A percentile compares a stretch with the other conserved stretches of the same genome.
phyloP scores from a whole-genome alignment of 2,329 filamentous ascomycete genomes.

The Herpotrichia juniperi region DNA sequence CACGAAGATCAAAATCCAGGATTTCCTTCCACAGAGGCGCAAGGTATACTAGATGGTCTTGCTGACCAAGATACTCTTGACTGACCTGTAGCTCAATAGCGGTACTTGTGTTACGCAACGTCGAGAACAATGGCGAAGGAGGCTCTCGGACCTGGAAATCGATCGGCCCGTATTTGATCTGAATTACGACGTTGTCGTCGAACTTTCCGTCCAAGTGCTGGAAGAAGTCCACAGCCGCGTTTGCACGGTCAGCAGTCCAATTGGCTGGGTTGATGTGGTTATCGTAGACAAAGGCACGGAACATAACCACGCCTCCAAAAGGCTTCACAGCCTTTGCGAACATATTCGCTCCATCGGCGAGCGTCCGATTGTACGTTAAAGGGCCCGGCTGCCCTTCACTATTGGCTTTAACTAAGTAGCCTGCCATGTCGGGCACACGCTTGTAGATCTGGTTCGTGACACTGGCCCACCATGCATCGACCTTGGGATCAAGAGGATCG shows the following conservation, averaged over 20 bases:
- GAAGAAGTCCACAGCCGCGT: slow-evolving; percentile 73
- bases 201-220: slow-evolving; percentile 68
- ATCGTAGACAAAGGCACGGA: slow-evolving; percentile 75
- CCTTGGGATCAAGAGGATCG: slow-evolving; percentile 66
- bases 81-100: slow-evolving; percentile 71
- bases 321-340: slow-evolving; percentile 86
- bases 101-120: slow-evolving; percentile 53
- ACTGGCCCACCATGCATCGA: slow-evolving; percentile 68
- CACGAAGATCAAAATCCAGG: slow-evolving; percentile 69
- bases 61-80: slow-evolving; percentile 75
- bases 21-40: slow-evolving; percentile 72
- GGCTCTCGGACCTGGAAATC: slow-evolving; percentile 77
- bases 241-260: slow-evolving; percentile 72
- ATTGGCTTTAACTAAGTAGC: slow-evolving; percentile 74
- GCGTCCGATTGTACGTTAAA: slow-evolving; percentile 71
- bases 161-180: slow-evolving; percentile 77
- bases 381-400: slow-evolving; percentile 76
- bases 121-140: slow-evolving; percentile 67
- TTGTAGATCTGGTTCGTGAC: slow-evolving; percentile 65
- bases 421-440: slow-evolving; percentile 69
- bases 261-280: slow-evolving; percentile 60
- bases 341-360: slow-evolving; percentile 71
- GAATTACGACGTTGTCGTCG: slow-evolving; percentile 72
- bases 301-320: slow-evolving; percentile 85
- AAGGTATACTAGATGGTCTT: slow-evolving; percentile 71